Conservation (phyloP, 495 filamentous ascomycete species). For the Paragyromitra xinjiangensis region DNA sequence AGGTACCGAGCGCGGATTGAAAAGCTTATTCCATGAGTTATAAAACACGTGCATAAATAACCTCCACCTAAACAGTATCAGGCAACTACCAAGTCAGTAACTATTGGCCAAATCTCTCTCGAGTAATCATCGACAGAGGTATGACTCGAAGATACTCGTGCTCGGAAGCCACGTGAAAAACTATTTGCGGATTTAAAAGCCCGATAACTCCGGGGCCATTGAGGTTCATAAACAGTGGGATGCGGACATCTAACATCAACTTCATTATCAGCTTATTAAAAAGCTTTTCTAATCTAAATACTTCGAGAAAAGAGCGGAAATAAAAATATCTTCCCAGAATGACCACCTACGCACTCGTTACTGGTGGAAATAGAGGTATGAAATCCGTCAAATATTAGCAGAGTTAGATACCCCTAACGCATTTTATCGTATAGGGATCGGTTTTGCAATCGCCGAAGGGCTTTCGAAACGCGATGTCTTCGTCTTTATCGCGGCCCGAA, state of each 20-base stretch:
- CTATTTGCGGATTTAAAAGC: not conserved
- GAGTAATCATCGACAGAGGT: not conserved
- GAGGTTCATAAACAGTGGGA: not conserved
- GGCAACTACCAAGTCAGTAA: not conserved
- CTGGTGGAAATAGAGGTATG: not conserved
- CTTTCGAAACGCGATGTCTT: not conserved
- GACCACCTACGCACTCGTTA: conserved; percentile 7
- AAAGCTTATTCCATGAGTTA: conserved; percentile 25
- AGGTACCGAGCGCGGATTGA: not conserved
- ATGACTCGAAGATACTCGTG: not conserved
- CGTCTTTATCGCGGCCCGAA: not conserved
- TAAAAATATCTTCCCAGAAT: not conserved
- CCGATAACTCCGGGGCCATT: not conserved
- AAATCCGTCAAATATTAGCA: not conserved
- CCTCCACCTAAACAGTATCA: not conserved
- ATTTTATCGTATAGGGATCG: not conserved
- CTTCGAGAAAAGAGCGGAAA: not conserved
- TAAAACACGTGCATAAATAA: conserved; percentile 4
- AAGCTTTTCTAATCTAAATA: not conserved
- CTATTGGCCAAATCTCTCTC: conserved; percentile 8
- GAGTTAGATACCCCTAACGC: not conserved
- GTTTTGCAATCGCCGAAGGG: not conserved
- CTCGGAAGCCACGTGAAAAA: not conserved
- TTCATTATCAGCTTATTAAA: not conserved
- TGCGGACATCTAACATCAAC: not conserved